Evolutionary conservation across 176 grass and related monocot species (phyloP), one percentile per base, ranked within the genome.

Genomic region (Ananas comosus): DNA sequence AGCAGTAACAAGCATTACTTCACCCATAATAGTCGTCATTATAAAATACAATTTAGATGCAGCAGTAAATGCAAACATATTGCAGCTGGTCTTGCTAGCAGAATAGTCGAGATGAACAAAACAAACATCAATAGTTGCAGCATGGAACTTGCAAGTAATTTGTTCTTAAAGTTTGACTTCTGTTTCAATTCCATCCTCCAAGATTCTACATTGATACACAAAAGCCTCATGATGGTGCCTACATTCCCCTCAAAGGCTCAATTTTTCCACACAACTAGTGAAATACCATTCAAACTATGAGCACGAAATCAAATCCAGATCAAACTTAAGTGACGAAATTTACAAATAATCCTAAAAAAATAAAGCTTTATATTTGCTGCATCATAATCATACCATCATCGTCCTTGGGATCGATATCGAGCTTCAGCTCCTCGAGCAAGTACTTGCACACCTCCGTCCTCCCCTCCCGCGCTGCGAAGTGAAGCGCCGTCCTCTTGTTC

Each of bases 401-500:
- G 49, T 97, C 94, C 74, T 69, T 87, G 13, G 85, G 80, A 72
- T 97, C 84, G 65, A 84, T 84, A 47, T 88, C 83, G 70, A 97
- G 81, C 23, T 75, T 86, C 71, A 97, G 83, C 63, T 97, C 66
- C 23, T 82, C 84, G 66, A 97, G 17, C 74, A 97, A 86, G 81
- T 91, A 90, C 11, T 29, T 14, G n/a, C 93, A 97, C 25, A 92
- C 76, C 11, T 90, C 74, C 47, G 81, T 90, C 47, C 74, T 81
- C 3, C 93, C 86, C 51, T 88, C 86, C 64, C 86, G 79, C 0
- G 93, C 89, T 0, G 93, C 84, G 50, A 97, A 97, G 81, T 97
- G 94, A 23, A 97, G 87, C 33, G 89, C 89, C 0, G 93, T 87
- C 67, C 93, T 87, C 24, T 75, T 85, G 73, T 97, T 97, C 42